phyloP scores from a whole-genome alignment of 148 eudicot genomes.

The Oxyria digyna region DNA sequence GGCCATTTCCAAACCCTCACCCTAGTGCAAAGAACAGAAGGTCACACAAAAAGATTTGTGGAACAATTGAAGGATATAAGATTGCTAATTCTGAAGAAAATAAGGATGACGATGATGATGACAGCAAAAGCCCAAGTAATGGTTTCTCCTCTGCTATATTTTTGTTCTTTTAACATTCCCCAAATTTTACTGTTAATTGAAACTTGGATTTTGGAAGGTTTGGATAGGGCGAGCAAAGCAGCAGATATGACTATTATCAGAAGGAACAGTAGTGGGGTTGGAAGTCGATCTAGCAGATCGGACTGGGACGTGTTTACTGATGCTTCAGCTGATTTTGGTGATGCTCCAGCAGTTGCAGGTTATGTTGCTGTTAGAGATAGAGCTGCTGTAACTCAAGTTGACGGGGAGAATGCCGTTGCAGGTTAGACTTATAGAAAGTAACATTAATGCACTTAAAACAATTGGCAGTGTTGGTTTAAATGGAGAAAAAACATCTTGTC shows the following conservation, averaged over 20 bases:
- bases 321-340: slow-evolving; percentile 53
- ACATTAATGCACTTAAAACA: background rate
- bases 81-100: slow-evolving; percentile 18
- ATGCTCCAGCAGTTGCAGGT: slow-evolving; percentile 20
- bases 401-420: background rate
- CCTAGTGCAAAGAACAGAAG: slow-evolving; percentile 70
- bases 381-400: background rate
- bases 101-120: slow-evolving; percentile 30
- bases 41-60: slow-evolving; percentile 77
- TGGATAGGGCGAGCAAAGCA: slow-evolving; percentile 9
- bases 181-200: background rate
- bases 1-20: slow-evolving; percentile 69
- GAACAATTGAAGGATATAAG: slow-evolving; percentile 52
- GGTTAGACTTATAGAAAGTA: background rate
- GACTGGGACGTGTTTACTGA: slow-evolving; percentile 69
- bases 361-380: slow-evolving; percentile 13
- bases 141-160: background rate
- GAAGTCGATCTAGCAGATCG: slow-evolving; percentile 40
- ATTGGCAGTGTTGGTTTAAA: background rate
- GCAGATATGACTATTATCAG: slow-evolving; percentile 24
- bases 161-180: background rate
- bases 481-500: background rate
- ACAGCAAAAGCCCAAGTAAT: slow-evolving; percentile 10
- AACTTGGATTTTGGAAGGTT: slow-evolving; percentile 24
- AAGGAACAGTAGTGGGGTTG: slow-evolving; percentile 40